Conservation (phyloP, 495 filamentous ascomycete species). For the Podospora australis region DNA sequence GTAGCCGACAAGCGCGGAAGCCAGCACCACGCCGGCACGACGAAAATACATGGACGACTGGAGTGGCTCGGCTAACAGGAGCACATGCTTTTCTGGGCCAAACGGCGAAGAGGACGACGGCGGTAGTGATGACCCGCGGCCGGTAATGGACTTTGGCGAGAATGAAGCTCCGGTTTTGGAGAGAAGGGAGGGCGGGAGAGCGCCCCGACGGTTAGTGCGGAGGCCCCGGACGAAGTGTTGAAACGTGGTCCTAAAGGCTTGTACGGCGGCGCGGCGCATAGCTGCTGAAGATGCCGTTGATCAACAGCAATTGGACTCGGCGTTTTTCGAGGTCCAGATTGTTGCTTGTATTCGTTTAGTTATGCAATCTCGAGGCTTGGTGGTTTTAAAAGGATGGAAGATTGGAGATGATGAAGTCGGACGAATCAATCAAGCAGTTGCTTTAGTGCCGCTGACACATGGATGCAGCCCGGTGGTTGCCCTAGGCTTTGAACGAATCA, state of each 20-base stretch:
- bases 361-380: not conserved
- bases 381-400: too few species aligned
- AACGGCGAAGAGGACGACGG: constrained; percentile 14
- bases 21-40: constrained; percentile 35
- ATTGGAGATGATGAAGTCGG: too few species aligned
- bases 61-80: constrained; percentile 30
- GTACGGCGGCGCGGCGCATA: constrained; percentile 44
- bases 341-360: not conserved
- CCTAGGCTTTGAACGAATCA: too few species aligned
- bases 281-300: constrained; percentile 9
- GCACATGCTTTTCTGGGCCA: constrained; percentile 10
- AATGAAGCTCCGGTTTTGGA: constrained; percentile 10
- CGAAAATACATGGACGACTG: constrained; percentile 47
- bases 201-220: constrained; percentile 32
- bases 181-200: constrained; percentile 12
- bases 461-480: too few species aligned
- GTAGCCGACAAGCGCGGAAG: constrained; percentile 45
- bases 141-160: constrained; percentile 9
- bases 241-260: constrained; percentile 38
- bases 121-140: constrained; percentile 14
- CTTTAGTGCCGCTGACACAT: too few species aligned
- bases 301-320: constrained; percentile 1
- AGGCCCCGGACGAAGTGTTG: constrained; percentile 37
- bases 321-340: not conserved
- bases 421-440: too few species aligned